phyloP scores from a whole-genome alignment of 331 rosid genomes.

The Spiraea crenata region DNA sequence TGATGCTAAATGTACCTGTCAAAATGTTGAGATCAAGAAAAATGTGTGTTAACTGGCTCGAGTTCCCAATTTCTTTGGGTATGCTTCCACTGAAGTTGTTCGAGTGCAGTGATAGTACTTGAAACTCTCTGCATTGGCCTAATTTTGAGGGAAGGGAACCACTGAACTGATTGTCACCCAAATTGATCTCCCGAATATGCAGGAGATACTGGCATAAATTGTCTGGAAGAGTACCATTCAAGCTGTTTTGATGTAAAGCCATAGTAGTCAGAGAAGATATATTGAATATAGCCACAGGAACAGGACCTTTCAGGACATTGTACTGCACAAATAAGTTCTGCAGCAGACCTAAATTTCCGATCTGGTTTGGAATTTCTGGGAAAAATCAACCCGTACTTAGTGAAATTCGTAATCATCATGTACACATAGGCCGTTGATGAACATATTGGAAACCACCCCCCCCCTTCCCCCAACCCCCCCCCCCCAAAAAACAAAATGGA shows the following conservation, averaged over 20 bases:
- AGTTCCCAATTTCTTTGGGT: slow-evolving; percentile 22
- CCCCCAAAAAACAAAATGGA: too few relatives aligned
- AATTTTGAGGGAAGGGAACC: slow-evolving; percentile 20
- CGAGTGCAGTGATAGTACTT: not conserved
- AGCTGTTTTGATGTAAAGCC: slow-evolving; percentile 5
- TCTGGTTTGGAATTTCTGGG: slow-evolving; percentile 24
- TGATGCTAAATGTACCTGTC: slow-evolving; percentile 6
- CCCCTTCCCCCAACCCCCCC: too few relatives aligned
- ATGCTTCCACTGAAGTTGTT: slow-evolving; percentile 27
- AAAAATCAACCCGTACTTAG: not conserved
- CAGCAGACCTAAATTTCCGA: slow-evolving; percentile 1
- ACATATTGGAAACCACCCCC: too few relatives aligned
- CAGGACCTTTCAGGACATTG: slow-evolving; percentile 13
- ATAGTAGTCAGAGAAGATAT: slow-evolving; percentile 14
- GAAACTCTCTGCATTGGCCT: slow-evolving; percentile 15
- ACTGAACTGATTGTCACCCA: slow-evolving; percentile 1
- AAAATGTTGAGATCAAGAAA: slow-evolving; percentile 16
- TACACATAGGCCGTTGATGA: too few relatives aligned
- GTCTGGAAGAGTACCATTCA: slow-evolving; percentile 14
- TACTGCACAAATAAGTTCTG: not conserved
- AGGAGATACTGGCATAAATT: slow-evolving; percentile 22
- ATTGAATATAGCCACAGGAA: slow-evolving; percentile 23
- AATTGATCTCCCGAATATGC: slow-evolving; percentile 8
- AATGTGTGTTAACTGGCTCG: not conserved
- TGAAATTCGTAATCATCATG: too few relatives aligned